Evolutionary conservation across 352 stramenopile species (phyloP).

Genomic region (Phytophthora hybrid): DNA sequence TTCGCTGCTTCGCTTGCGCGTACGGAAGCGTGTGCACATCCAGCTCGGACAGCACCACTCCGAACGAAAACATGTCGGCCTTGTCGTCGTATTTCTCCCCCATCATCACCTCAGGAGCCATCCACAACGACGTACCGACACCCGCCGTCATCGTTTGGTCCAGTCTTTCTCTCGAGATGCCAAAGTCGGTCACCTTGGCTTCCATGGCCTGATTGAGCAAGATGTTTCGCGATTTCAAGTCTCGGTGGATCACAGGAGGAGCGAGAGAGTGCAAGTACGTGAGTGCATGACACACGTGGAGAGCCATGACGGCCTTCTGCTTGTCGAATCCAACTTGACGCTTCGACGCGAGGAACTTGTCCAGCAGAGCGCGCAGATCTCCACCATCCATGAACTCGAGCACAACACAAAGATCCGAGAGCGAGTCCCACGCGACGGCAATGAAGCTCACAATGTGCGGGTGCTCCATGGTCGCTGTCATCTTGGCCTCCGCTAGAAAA

Average conservation of each 20-base stretch:
- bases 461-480: conserved; percentile 57
- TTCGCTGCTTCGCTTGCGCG: conserved; percentile 42
- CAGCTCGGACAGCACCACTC: neutral
- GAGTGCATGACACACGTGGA: conserved; percentile 38
- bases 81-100: neutral
- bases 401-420: conserved; percentile 47
- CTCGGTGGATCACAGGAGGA: conserved; percentile 47
- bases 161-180: neutral
- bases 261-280: conserved; percentile 21
- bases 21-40: conserved; percentile 47
- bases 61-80: neutral
- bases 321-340: conserved; percentile 37
- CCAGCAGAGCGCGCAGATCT: conserved; percentile 42
- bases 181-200: neutral
- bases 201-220: conserved; percentile 15
- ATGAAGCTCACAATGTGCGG: conserved; percentile 59
- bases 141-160: neutral
- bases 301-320: conserved; percentile 35
- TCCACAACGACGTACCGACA: neutral
- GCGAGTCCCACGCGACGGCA: conserved; percentile 60
- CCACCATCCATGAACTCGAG: conserved; percentile 50
- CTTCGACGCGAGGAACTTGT: conserved; percentile 17
- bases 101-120: neutral
- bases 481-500: conserved; percentile 54
- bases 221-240: conserved; percentile 63